Evolutionary conservation across 345 rosid genomes (phyloP), one percentile per base, ranked within the genome.

Genomic region (Aquilaria yunnanensis): DNA sequence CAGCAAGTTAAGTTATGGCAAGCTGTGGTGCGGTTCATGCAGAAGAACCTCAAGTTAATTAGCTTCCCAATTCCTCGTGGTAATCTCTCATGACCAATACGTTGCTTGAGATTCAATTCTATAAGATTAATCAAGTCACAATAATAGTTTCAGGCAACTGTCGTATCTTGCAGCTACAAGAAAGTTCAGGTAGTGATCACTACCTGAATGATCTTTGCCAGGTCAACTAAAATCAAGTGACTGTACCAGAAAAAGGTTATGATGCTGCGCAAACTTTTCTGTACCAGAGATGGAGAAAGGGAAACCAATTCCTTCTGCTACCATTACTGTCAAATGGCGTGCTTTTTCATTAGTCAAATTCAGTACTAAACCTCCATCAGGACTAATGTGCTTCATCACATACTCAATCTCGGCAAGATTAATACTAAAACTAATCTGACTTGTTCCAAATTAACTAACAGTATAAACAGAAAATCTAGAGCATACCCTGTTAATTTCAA

Each of bases 211-310:
- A 12, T 41, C 6, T 60, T 9, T 1, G 41, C 37, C 46, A 60
- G 4, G 12, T 12, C 37, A 11, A 47, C 55, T 31, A 49, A 61
- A 61, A 49, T 61, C 50, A 32, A 61, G 50, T 14, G 64, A 31
- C 64, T 55, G 31, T 14, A 61, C 45, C 64, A 14, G 0, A 55
- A 49, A 32, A 47, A 43, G 14, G 14, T 32, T 13, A 49, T 13
- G 64, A 61, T 53, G 64, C 64, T 61, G 14, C 64, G 55, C 46
- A 49, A 49, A n/a, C 55, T 49, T 61, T n/a, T 31, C 50, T 13
- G 50, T 9, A 47, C 6, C 1, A 46, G 9, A 32, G 14, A 61
- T 48, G 14, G 32, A n/a, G 12, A 33, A 33, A 30, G 10, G 32
- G 14, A 3, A 10, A 1, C 32, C 47, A 29, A 30, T 11, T 49